A percentile compares a stretch with the other conserved stretches of the same genome.
Conservation (phyloP, 192 early-diverging fungal genomes). For the Gonapodya prolifera region DNA sequence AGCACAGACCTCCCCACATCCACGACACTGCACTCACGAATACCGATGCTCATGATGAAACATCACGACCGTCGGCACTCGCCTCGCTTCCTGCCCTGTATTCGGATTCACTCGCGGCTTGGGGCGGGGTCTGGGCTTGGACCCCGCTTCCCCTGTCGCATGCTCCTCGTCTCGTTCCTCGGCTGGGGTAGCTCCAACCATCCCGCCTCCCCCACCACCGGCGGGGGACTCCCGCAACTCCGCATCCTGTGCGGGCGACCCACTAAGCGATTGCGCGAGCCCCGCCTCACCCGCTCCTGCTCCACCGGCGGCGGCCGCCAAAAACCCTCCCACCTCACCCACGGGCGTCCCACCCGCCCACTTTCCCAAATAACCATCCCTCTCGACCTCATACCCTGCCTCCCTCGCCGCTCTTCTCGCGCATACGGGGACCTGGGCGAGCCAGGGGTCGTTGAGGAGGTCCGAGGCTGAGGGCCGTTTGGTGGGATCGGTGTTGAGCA, state of each 20-base stretch:
- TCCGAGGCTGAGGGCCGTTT: neutral
- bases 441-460: neutral
- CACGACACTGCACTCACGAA: too few relatives aligned
- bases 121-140: too few relatives aligned
- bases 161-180: neutral
- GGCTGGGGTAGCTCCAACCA: neutral
- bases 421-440: neutral
- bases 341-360: neutral
- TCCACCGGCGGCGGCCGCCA: neutral
- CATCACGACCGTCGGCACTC: neutral
- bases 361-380: neutral
- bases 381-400: neutral
- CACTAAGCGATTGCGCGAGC: neutral
- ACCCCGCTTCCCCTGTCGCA: neutral
- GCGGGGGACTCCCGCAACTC: neutral
- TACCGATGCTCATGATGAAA: neutral
- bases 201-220: neutral
- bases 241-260: neutral
- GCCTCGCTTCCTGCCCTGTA: neutral
- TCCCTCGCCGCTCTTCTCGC: neutral
- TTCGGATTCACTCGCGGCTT: neutral
- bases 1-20: too few relatives aligned
- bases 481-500: neutral
- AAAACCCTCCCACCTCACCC: neutral
- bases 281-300: neutral